phyloP scores from a whole-genome alignment of 2,329 filamentous ascomycete genomes.

The Exophiala phaeomuriformis region DNA sequence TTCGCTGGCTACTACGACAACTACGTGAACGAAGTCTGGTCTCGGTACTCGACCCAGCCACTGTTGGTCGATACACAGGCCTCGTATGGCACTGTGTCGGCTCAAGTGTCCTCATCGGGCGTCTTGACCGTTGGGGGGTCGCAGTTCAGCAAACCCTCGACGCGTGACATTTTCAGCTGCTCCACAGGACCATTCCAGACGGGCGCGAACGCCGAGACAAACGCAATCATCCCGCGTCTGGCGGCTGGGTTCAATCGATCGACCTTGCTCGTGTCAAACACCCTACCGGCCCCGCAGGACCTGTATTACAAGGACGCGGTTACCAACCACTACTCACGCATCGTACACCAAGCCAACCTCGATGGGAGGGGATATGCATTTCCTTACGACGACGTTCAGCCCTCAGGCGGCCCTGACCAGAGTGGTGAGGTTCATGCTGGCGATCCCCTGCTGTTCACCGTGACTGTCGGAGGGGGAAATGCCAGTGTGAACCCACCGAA shows the following conservation, averaged over 20 bases:
- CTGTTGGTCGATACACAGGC: constrained; percentile 61
- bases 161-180: constrained; percentile 60
- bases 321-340: constrained; percentile 61
- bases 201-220: constrained; percentile 41
- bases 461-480: constrained; percentile 47
- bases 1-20: constrained; percentile 47
- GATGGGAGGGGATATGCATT: constrained; percentile 61
- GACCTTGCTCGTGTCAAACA: constrained; percentile 48
- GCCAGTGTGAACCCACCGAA: constrained; percentile 3
- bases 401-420: constrained; percentile 50
- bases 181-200: constrained; percentile 54
- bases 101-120: constrained; percentile 36
- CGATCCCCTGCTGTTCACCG: constrained; percentile 49
- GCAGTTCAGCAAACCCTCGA: constrained; percentile 51
- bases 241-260: constrained; percentile 68
- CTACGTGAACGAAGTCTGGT: constrained; percentile 48
- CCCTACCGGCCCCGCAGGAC: constrained; percentile 47
- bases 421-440: constrained; percentile 55
- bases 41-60: constrained; percentile 38
- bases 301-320: constrained; percentile 49
- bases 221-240: constrained; percentile 64
- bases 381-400: constrained; percentile 62
- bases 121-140: constrained; percentile 40
- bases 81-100: constrained; percentile 47
- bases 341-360: constrained; percentile 55